Base-by-base conservation (phyloP, 192 early-diverging fungal genomes). In the Backusella circina region DNA sequence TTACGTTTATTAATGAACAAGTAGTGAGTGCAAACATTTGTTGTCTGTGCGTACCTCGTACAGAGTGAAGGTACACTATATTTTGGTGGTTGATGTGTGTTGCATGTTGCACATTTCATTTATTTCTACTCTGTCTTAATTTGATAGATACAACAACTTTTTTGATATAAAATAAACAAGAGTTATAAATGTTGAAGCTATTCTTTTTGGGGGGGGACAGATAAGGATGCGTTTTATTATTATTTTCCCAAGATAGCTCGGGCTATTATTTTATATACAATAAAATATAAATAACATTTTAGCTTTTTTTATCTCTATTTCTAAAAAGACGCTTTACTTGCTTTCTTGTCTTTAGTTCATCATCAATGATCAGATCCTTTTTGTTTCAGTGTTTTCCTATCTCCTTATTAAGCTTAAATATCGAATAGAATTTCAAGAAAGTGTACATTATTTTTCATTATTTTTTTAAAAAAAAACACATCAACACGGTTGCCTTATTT, bases 1-100 rank as follows among this genome's bases (percentile, higher is more conserved):
- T 61, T 61, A 61, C 23, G 4, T 12, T 23, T 3, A n/a, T 61
- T 0, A 61, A 28, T 12, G 10, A 61, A 61, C 10, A 61, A 28
- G 23, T 28, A 28, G 9, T 61, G 9, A 61, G 21, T 61, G 54
- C 21, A 61, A 28, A 13, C 54, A 61, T 26, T 61, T 61, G 54
- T 28, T 28, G 54, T 61, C 54, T 61, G 54, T 61, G 54, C 54
- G 54, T 61, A 61, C 54, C 54, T 61, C 54, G 54, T 61, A 61
- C 54, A 61, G 54, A 61, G 54, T 23, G 21, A 28, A 61, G 44
- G 18, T 21, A 47, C 5, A 1, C 44, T 5, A 44, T 15, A 44
- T 12, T 15, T 44, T 44, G 10, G 10, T 15, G 15, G 41, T 44
- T 44, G 9, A 44, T 44, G 5, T 35, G 33, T 35, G 41, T 44